Conservation (phyloP, 257 asterid species). For the Solanum megistacrolobum region DNA sequence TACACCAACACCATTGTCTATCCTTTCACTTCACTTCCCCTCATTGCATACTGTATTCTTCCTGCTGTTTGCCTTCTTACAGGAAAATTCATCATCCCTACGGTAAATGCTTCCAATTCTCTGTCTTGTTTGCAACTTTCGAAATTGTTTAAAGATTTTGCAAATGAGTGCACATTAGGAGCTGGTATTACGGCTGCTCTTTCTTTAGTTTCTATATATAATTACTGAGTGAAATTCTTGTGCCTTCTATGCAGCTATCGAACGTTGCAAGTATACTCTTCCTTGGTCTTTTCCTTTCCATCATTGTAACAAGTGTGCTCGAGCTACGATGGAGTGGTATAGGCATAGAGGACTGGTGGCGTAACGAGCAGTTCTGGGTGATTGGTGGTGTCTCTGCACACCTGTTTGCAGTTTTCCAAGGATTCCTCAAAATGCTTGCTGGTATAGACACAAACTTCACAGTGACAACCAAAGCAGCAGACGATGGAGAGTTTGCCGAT, state of each 20-base stretch:
- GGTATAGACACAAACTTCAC: constrained; percentile 94
- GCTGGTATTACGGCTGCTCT: background rate
- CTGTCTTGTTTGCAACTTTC: background rate
- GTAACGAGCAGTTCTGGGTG: constrained; percentile 99
- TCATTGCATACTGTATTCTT: constrained; percentile 70
- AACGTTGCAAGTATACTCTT: constrained; percentile 83
- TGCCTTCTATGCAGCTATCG: constrained; percentile 41
- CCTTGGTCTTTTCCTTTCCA: constrained; percentile 78
- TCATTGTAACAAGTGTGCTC: constrained; percentile 68
- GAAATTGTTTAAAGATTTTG: background rate
- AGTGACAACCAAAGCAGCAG: constrained; percentile 75
- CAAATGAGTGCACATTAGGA: background rate
- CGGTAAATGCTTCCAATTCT: constrained; percentile 37
- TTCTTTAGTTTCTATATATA: background rate
- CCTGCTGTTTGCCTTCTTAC: constrained; percentile 93
- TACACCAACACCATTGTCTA: constrained; percentile 88
- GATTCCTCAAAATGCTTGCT: constrained; percentile 83
- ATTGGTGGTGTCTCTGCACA: constrained; percentile 98
- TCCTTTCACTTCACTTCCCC: constrained; percentile 94
- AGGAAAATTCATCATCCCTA: constrained; percentile 91
- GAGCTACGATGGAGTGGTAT: constrained; percentile 97
- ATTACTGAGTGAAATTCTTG: background rate
- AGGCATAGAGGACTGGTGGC: constrained; percentile 89
- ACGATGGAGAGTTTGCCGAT: constrained; percentile 76
- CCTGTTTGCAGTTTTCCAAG: constrained; percentile 97